phyloP scores from a whole-genome alignment of 2,329 filamentous ascomycete genomes.

The Trichophyton equinum region DNA sequence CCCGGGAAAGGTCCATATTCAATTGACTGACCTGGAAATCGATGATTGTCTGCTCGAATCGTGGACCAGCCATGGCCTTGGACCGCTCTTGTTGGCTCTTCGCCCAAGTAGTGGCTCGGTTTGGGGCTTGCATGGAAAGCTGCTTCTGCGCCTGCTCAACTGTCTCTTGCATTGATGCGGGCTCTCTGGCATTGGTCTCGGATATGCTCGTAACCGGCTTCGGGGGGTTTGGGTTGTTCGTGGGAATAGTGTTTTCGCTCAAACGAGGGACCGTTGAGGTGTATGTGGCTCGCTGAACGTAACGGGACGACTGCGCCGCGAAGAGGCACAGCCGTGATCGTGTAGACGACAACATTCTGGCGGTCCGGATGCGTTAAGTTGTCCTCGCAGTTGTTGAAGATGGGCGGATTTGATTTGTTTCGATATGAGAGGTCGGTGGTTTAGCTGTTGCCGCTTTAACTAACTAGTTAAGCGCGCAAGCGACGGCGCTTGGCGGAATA shows the following conservation, averaged over 20 bases:
- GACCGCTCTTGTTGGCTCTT: constrained; percentile 69
- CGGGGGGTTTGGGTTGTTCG: constrained; percentile 47
- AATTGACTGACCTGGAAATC: constrained; percentile 60
- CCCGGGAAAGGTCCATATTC: background rate
- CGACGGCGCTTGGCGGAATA: background rate
- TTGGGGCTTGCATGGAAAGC: constrained; percentile 67
- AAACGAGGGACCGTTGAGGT: constrained; percentile 32
- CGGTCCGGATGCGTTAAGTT: constrained; percentile 13
- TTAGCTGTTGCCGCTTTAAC: constrained; percentile 3
- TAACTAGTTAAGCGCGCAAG: background rate
- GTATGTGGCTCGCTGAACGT: constrained; percentile 28
- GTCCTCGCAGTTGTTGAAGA: constrained; percentile 5
- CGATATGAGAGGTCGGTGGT: background rate
- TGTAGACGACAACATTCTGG: constrained; percentile 35
- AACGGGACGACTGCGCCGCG: constrained; percentile 25
- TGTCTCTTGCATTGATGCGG: constrained; percentile 44
- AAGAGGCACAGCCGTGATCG: constrained; percentile 36
- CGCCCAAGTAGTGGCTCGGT: constrained; percentile 70
- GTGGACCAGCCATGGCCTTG: constrained; percentile 79
- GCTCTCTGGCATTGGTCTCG: constrained; percentile 47
- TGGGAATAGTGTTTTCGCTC: constrained; percentile 31
- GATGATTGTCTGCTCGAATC: constrained; percentile 96
- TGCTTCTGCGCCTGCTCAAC: constrained; percentile 43
- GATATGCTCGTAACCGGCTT: constrained; percentile 41
- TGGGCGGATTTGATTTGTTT: constrained; percentile 4